Percentiles rank a stretch among this genome's conserved stretches.
phyloP scores from a whole-genome alignment of 805 yeast genomes.

The Cyberlindnera bimundalis region DNA sequence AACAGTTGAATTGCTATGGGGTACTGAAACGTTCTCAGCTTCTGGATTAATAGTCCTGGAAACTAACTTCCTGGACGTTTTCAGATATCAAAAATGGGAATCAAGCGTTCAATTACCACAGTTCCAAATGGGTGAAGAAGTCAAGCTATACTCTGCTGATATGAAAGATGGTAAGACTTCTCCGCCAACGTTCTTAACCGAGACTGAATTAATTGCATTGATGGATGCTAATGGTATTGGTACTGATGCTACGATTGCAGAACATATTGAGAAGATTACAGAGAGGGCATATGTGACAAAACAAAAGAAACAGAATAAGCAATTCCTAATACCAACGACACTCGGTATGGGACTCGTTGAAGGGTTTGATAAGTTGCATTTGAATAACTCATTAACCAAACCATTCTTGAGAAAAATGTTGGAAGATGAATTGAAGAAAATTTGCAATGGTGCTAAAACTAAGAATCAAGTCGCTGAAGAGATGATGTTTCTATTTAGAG shows the following conservation, averaged over 20 bases:
- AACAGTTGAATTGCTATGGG: constrained; percentile 69
- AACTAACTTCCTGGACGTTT: constrained; percentile 76
- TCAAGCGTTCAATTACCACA: constrained; percentile 59
- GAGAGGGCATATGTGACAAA: constrained; percentile 62
- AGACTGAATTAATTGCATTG: constrained; percentile 82
- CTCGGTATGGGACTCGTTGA: constrained; percentile 85
- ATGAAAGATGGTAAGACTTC: constrained; percentile 73
- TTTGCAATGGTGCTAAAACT: constrained; percentile 60
- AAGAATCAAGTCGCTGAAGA: constrained; percentile 53
- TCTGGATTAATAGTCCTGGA: constrained; percentile 74
- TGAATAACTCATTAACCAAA: constrained; percentile 75
- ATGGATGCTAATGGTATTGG: constrained; percentile 99
- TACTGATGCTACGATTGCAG: constrained; percentile 98
- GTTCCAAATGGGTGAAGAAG: constrained; percentile 52
- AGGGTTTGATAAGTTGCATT: constrained; percentile 78
- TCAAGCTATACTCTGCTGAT: constrained; percentile 53
- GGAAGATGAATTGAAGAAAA: constrained; percentile 62
- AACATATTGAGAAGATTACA: constrained; percentile 82
- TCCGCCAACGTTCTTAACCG: constrained; percentile 84
- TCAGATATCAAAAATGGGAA: constrained; percentile 77
- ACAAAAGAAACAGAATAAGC: constrained; percentile 34
- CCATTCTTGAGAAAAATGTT: constrained; percentile 80
- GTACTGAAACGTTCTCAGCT: constrained; percentile 64
- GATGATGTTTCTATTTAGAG: constrained; percentile 54
- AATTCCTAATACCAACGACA: constrained; percentile 66